Conservation (phyloP, 495 filamentous ascomycete genomes). For the Pseudomonodictys pantanalensis region DNA sequence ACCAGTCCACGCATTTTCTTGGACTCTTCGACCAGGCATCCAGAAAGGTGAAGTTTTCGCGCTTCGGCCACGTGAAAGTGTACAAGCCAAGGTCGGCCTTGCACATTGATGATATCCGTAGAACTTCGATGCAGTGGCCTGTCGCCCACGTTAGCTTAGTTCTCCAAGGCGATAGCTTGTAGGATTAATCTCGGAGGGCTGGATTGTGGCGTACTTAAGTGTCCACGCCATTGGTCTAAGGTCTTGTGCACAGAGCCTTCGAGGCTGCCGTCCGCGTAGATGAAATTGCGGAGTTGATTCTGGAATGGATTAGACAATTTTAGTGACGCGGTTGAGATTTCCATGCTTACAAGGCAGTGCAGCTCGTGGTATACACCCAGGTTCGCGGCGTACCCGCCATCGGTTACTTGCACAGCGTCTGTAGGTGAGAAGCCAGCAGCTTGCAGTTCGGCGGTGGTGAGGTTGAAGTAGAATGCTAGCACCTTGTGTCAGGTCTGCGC, state of each 20-base stretch:
- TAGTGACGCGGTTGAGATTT: too few relatives aligned
- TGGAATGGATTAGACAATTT: too few relatives aligned
- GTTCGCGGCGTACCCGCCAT: not conserved
- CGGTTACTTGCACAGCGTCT: not conserved
- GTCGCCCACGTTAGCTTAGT: not conserved
- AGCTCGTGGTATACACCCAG: not conserved
- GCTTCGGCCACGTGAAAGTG: not conserved
- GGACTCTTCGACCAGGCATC: not conserved
- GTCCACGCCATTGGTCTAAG: too few relatives aligned
- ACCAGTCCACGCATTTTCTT: not conserved
- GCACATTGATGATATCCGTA: not conserved
- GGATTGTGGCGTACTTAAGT: too few relatives aligned
- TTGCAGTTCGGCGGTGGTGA: not conserved
- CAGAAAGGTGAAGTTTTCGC: not conserved
- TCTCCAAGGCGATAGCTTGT: not conserved
- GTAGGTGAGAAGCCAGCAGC: not conserved
- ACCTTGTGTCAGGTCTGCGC: not conserved
- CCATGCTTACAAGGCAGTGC: not conserved
- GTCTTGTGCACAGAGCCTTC: too few relatives aligned
- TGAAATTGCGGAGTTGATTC: not conserved
- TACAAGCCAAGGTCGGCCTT: not conserved
- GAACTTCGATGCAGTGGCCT: not conserved
- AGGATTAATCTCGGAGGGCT: not conserved
- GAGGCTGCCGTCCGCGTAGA: too few relatives aligned
- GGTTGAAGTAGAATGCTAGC: not conserved